Evolutionary conservation across 176 grass and related monocot species (phyloP), one percentile per base, ranked within the genome.

Genomic region (Cenchrus fungigraminus): DNA sequence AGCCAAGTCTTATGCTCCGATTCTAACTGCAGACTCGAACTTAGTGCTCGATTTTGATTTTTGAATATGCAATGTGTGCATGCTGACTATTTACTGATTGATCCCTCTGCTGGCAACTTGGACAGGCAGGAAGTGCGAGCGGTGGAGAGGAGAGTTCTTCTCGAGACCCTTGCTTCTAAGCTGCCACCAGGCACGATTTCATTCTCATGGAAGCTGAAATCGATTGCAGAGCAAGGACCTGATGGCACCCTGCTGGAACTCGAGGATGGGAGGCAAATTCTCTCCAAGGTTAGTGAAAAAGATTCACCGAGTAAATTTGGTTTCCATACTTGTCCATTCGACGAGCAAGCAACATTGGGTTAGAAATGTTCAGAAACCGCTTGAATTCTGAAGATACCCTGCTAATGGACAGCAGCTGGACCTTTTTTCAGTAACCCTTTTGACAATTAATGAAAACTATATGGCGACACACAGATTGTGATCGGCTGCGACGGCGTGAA

Each of bases 401-500:
- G 77, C 47, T 64, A 32, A 29, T 25, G 19, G 3, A 47, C 9
- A 46, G 25, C 51, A 44, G 40, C 52, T 15, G 6, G 13, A 51
- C 28, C 9, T 49, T 58, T 58, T 60, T 49, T 73, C 46, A 40
- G 37, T 77, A 4, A 28, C 28, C n/a, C 5, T 54, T 56, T 75
- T 17, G 8, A 34, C 15, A 57, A 57, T 79, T 34, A 12, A 40
- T 1, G 17, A 17, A 37, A 50, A 12, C 15, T 2, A 65, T 2
- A 65, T 51, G 29, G 9, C 22, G 17, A 62, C 75, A 90, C 11
- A 57, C 86, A 95, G 93, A 86, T 87, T 17, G 89, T 98, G 50
- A 78, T 98, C 47, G 96, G 91, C 20, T 98, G 96, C 80, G 93
- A 95, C 78, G 96, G 96, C 19, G 83, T 98, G 45, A 89, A 84